Conservation (phyloP, 2,329 filamentous ascomycete species). For the Colletotrichum sp. region DNA sequence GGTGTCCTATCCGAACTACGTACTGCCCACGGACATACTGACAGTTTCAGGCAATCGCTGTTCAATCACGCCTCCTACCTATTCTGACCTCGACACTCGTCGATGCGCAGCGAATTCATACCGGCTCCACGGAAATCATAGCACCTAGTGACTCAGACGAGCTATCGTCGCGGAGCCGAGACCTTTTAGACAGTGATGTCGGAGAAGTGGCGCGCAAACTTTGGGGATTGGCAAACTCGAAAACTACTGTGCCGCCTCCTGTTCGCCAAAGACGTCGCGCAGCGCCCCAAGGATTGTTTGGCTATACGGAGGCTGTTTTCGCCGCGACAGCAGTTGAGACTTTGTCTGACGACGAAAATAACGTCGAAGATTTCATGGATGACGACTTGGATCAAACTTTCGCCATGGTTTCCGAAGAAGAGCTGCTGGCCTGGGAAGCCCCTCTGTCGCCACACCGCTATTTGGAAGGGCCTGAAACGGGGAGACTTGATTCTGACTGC, state of each 20-base stretch:
- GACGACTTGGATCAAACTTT: background rate
- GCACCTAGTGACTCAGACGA: background rate
- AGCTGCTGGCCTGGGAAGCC: background rate
- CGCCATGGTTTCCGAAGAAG: background rate
- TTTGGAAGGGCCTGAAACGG: background rate
- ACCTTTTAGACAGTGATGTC: background rate
- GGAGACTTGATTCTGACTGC: background rate
- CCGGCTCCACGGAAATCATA: background rate
- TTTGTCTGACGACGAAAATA: background rate
- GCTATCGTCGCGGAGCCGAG: background rate
- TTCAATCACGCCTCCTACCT: conserved; percentile 28
- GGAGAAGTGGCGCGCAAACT: background rate
- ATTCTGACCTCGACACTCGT: conserved; percentile 29
- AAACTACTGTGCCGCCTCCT: background rate
- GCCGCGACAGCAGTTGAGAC: background rate
- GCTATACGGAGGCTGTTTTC: background rate
- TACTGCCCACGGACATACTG: background rate
- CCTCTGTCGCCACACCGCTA: background rate
- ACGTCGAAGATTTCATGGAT: conserved; percentile 15
- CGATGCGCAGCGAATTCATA: conserved; percentile 19
- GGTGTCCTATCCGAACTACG: background rate
- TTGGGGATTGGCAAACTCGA: background rate
- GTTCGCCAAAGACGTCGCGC: background rate
- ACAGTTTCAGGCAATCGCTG: background rate
- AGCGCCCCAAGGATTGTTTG: background rate